Evolutionary conservation across 768 basidiomycete genomes (phyloP), one percentile per base, ranked within the genome.

Genomic region (Pulveroboletus ravenelii): DNA sequence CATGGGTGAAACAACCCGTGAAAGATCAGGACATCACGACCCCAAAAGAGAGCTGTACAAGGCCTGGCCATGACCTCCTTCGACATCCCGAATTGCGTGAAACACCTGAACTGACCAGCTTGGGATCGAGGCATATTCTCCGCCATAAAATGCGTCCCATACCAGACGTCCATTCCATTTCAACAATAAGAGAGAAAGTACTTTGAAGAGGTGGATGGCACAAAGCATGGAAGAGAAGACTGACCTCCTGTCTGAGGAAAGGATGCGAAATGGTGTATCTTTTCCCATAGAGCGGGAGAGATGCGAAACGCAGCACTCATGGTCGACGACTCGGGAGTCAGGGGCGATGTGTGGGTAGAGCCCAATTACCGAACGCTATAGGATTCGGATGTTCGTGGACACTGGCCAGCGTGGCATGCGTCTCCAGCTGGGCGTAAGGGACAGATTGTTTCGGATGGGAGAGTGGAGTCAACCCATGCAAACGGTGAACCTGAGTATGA

Each of bases 221-320:
- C 27, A 31, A 39, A 10, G 10, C 37, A 37, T 2, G 10, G 25
- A 8, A 17, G 6, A 29, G 10, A 10, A 12, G 43, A 70, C 82
- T 54, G 27, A 89, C 89, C 89, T 45, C 92, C 90, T 0, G 93
- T 95, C 71, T 94, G 94, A 3, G 90, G 90, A 69, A 93, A 93
- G 1, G 87, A 87, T 0, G 90, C 88, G 62, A 89, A 93, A 60
- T 93, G 88, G 70, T 88, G 87, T 53, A 94, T 90, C 69, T 80
- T 85, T 71, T 93, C 89, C 91, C 92, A 93, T 55, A 93, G 73
- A 8, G 81, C 74, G 51, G 84, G 73, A 14, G 85, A 78, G 55
- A 94, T 94, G 45, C 84, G 80, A 70, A 89, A 93, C 10, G 57
- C 56, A 17, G 65, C 64, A 23, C 67, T 66, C 76, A 76, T 76